Evolutionary conservation across 352 stramenopile genomes (phyloP).

Genomic region (Plasmopara viticola): DNA sequence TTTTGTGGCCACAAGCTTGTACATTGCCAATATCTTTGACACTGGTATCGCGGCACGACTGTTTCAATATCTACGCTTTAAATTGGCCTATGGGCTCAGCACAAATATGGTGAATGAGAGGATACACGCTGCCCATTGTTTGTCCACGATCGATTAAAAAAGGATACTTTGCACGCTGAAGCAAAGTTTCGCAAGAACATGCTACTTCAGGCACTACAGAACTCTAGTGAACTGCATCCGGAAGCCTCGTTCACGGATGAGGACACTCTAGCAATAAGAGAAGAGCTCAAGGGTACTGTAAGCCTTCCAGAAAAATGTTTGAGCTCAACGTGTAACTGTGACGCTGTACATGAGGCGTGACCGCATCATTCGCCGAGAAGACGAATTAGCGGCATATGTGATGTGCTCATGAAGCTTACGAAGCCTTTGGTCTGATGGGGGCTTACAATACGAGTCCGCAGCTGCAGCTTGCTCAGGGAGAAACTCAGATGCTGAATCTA

Average conservation of each 20-base stretch:
- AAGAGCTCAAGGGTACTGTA: slow-evolving; percentile 69
- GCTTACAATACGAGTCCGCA: slow-evolving; percentile 64
- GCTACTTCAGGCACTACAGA: slow-evolving; percentile 58
- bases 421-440: slow-evolving; percentile 67
- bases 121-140: slow-evolving; percentile 98
- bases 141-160: slow-evolving; percentile 92
- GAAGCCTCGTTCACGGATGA: slow-evolving; percentile 47
- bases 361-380: slow-evolving; percentile 49
- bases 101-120: slow-evolving; percentile 80
- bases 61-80: slow-evolving; percentile 79
- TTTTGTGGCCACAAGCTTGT: slow-evolving; percentile 98
- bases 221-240: slow-evolving; percentile 71
- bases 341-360: slow-evolving; percentile 77
- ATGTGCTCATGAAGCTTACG: slow-evolving; percentile 80
- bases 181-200: slow-evolving; percentile 48
- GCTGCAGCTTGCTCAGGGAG: slow-evolving; percentile 38
- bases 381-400: slow-evolving; percentile 74
- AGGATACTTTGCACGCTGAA: slow-evolving; percentile 62
- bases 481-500: slow-evolving; percentile 15
- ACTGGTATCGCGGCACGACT: slow-evolving; percentile 87
- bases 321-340: slow-evolving; percentile 56
- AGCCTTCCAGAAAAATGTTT: slow-evolving; percentile 41
- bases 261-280: slow-evolving; percentile 41
- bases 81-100: slow-evolving; percentile 77
- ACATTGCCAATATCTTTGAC: slow-evolving; percentile 99